Evolutionary conservation across 2,329 filamentous ascomycete species (phyloP).

Genomic region (Exophiala aquamarina): DNA sequence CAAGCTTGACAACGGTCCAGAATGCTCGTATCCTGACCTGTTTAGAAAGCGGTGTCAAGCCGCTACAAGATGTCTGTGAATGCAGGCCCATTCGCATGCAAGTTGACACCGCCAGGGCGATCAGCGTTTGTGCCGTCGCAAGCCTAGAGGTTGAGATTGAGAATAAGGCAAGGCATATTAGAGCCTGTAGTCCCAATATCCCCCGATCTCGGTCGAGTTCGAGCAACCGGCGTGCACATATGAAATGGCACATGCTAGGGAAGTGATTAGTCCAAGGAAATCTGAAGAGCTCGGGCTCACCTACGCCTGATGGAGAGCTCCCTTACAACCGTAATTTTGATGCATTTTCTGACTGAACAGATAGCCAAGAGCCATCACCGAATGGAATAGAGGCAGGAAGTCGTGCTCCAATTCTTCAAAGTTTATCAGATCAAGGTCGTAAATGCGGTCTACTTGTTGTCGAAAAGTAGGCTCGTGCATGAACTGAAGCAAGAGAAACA

Average conservation of each 20-base stretch:
- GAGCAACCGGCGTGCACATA: slow-evolving; percentile 19
- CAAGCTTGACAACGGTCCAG: slow-evolving; percentile 23
- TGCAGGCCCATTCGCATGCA: slow-evolving; percentile 22
- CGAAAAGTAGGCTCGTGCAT: slow-evolving; percentile 17
- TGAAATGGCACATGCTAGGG: slow-evolving; percentile 19
- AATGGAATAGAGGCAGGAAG: slow-evolving; percentile 20
- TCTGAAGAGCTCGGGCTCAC: background rate
- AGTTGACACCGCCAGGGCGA: slow-evolving; percentile 17
- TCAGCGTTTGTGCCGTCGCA: slow-evolving; percentile 17
- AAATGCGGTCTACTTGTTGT: slow-evolving; percentile 20
- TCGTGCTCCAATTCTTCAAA: slow-evolving; percentile 20
- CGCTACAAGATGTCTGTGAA: slow-evolving; percentile 15
- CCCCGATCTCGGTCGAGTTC: slow-evolving; percentile 16
- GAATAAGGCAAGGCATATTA: slow-evolving; percentile 19
- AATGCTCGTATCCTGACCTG: slow-evolving; percentile 14
- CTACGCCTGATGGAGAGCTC: slow-evolving; percentile 21
- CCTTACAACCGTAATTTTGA: slow-evolving; percentile 16
- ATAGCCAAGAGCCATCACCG: slow-evolving; percentile 21
- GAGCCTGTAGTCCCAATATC: slow-evolving; percentile 15
- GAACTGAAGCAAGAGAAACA: slow-evolving; percentile 20
- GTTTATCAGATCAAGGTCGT: slow-evolving; percentile 15
- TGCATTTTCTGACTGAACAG: slow-evolving; percentile 17
- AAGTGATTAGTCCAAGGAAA: background rate
- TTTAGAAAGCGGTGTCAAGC: slow-evolving; percentile 7
- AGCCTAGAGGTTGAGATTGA: slow-evolving; percentile 22